A percentile compares a stretch with the other conserved stretches of the same genome.
Conservation (phyloP, 352 stramenopile species). For the Pythium apleroticum region DNA sequence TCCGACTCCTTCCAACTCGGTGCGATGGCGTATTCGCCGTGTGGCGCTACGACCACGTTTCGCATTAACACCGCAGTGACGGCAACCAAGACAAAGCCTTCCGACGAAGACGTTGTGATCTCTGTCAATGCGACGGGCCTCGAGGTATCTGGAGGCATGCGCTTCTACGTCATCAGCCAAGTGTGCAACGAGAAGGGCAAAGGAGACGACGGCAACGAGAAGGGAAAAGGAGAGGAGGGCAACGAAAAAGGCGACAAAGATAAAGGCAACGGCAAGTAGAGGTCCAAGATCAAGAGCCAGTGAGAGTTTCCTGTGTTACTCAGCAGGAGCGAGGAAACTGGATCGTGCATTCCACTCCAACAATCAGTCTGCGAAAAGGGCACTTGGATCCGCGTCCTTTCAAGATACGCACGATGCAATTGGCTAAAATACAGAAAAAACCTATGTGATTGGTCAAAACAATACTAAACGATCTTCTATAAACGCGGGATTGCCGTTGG, state of each 20-base stretch:
- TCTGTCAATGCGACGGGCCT: conserved; percentile 22
- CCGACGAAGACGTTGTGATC: conserved; percentile 18
- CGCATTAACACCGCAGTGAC: conserved; percentile 33
- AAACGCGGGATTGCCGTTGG: no score
- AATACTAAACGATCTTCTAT: no score
- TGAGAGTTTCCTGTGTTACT: no score
- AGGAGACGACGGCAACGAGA: not conserved
- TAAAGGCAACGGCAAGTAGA: not conserved
- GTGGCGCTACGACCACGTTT: conserved; percentile 22
- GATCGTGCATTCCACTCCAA: no score
- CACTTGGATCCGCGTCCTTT: not conserved
- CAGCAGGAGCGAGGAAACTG: no score
- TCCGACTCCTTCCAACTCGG: conserved; percentile 22
- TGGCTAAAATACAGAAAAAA: not conserved
- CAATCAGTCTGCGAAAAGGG: no score
- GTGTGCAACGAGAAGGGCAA: not conserved
- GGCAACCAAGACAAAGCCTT: conserved; percentile 12
- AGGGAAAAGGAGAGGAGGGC: not conserved
- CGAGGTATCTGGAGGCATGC: conserved; percentile 22
- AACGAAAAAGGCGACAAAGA: not conserved
- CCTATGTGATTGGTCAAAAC: no score
- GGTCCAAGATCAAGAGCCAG: no score
- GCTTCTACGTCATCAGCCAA: conserved; percentile 19
- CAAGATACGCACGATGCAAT: not conserved
- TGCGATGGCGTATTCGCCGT: conserved; percentile 31